Conservation (phyloP, 169 alveolate species). For the Plasmodium blacklocki region DNA sequence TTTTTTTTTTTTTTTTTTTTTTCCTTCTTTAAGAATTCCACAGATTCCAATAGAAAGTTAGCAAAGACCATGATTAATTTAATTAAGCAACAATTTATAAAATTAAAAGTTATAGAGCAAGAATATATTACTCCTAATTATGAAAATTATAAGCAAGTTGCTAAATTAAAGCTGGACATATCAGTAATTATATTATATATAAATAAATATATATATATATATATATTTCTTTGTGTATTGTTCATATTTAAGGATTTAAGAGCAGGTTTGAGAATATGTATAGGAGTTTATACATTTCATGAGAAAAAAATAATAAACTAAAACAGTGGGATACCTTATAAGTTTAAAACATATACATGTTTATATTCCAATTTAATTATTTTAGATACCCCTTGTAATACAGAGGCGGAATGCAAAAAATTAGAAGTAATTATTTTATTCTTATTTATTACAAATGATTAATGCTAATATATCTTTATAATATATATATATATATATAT, state of each 20-base stretch:
- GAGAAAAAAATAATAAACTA: too few species aligned
- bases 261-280: constrained; percentile 4
- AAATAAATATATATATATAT: neutral
- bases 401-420: constrained; percentile 78
- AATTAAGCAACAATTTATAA: constrained; percentile 57
- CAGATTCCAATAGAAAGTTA: constrained; percentile 31
- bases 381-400: constrained; percentile 46
- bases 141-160: constrained; percentile 47
- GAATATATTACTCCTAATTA: constrained; percentile 54
- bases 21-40: constrained; percentile 18
- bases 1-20: constrained; percentile 4
- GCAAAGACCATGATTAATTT: constrained; percentile 58
- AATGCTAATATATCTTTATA: neutral
- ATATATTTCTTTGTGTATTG: neutral
- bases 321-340: too few species aligned
- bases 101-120: constrained; percentile 55
- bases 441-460: constrained; percentile 9
- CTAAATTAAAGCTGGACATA: constrained; percentile 13
- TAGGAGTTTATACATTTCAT: too few species aligned
- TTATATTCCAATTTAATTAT: too few species aligned
- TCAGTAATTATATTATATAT: constrained; percentile 14
- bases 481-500: constrained; percentile 4
- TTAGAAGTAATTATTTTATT: constrained; percentile 75
- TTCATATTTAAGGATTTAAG: constrained; percentile 1
- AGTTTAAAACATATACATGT: too few species aligned